These are phyloP conservation scores for Aegilops speltoides DNA, from an alignment of 176 grass and related monocot genomes.

Conservation along the genomic window DNA sequence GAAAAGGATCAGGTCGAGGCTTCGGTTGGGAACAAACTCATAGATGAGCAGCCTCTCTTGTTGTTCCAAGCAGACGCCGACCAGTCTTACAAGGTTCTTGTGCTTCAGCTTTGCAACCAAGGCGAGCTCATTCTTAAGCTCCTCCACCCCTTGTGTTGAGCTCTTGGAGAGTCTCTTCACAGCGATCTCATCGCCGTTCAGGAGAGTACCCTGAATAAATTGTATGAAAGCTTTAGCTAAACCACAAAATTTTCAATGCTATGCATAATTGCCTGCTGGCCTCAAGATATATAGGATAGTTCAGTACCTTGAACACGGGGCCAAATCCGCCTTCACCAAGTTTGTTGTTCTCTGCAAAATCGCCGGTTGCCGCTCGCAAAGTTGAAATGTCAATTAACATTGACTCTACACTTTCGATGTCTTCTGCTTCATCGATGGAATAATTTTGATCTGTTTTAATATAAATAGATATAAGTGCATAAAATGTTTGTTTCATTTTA, in stretches of 20 bases:
- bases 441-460: not conserved
- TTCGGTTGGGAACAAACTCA: not conserved
- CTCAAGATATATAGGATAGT: not conserved
- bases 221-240: no score
- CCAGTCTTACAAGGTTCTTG: not conserved
- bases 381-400: not conserved
- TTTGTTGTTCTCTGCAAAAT: not conserved
- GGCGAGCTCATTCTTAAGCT: not conserved
- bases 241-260: no score
- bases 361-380: not conserved
- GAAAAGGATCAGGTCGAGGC: not conserved
- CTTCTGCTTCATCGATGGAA: not conserved
- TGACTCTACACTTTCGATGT: not conserved
- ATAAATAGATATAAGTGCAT: not conserved
- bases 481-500: not conserved
- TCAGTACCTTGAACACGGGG: not conserved
- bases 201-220: not conserved
- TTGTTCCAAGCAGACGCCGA: not conserved
- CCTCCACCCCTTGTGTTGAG: not conserved
- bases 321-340: not conserved
- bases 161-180: constrained; percentile 11
- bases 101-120: constrained; percentile 1
- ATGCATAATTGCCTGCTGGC: not conserved
- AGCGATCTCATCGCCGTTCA: not conserved
- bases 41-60: constrained; percentile 3